These are phyloP conservation scores for Corymbia citriodora DNA, from an alignment of 441 rosid species.

Conservation along the genomic window DNA sequence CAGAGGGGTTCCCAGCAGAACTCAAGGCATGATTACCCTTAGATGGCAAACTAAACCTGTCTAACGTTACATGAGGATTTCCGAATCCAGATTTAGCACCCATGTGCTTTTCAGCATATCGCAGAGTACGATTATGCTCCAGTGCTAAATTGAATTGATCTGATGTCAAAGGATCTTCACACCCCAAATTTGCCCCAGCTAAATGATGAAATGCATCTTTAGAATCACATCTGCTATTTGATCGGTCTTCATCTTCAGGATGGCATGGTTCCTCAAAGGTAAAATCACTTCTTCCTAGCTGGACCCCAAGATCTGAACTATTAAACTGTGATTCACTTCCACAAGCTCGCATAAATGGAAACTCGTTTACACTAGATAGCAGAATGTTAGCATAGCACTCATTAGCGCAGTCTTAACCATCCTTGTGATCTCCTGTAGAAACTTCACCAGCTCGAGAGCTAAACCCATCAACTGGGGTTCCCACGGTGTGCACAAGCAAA, in stretches of 20 bases:
- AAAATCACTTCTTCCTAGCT: conserved; percentile 18
- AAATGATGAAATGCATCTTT: conserved; percentile 20
- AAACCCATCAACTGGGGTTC: background rate
- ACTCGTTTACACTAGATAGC: conserved; percentile 9
- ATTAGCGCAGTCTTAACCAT: background rate
- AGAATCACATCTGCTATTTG: conserved; percentile 16
- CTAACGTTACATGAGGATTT: conserved; percentile 25
- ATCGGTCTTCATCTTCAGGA: conserved; percentile 19
- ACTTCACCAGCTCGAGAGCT: background rate
- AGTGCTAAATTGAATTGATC: background rate
- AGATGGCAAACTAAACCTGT: conserved; percentile 21
- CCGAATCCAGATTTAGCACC: conserved; percentile 10
- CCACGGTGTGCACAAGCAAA: background rate
- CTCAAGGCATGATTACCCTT: conserved; percentile 24
- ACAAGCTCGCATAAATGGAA: conserved; percentile 17
- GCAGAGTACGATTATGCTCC: background rate
- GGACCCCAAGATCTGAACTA: conserved; percentile 25
- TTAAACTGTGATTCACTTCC: conserved; percentile 28
- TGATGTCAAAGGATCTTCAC: conserved; percentile 12
- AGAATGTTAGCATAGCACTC: background rate
- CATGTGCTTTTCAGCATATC: background rate
- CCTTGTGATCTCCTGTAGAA: background rate
- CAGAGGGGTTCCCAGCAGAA: conserved; percentile 29
- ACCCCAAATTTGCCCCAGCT: conserved; percentile 13
- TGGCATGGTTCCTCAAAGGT: conserved; percentile 10